These are phyloP conservation scores for Fusarium sp. DNA, from an alignment of 2,329 filamentous ascomycete species.

Conservation along the genomic window DNA sequence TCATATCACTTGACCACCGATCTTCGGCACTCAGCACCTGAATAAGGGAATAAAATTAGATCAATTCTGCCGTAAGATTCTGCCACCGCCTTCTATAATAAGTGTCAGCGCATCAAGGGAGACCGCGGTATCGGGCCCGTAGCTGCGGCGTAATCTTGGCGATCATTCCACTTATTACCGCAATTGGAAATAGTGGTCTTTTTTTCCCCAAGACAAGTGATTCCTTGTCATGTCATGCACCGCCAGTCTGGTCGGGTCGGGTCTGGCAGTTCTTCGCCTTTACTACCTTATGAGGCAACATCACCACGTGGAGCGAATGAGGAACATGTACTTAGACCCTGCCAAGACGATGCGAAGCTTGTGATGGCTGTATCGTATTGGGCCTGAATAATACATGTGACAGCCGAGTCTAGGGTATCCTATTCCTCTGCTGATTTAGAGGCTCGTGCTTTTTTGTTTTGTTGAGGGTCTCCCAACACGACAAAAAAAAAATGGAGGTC, in stretches of 20 bases:
- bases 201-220: background rate
- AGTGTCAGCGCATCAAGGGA: background rate
- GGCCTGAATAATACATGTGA: background rate
- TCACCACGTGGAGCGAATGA: background rate
- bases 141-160: background rate
- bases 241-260: background rate
- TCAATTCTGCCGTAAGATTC: background rate
- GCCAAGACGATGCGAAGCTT: background rate
- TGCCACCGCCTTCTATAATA: background rate
- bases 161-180: constrained; percentile 24
- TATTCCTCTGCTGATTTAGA: background rate
- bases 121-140: background rate
- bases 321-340: background rate
- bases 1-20: background rate
- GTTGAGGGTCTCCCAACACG: constrained; percentile 8
- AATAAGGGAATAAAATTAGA: background rate
- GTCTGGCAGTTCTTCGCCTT: background rate
- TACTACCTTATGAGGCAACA: background rate
- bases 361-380: background rate
- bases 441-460: constrained; percentile 3
- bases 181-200: background rate
- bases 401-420: constrained; percentile 1
- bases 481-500: background rate
- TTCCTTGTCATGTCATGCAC: background rate
- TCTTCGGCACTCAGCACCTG: background rate